phyloP scores from a whole-genome alignment of 2,329 filamentous ascomycete genomes.

The Pezicula neosporulosa region DNA sequence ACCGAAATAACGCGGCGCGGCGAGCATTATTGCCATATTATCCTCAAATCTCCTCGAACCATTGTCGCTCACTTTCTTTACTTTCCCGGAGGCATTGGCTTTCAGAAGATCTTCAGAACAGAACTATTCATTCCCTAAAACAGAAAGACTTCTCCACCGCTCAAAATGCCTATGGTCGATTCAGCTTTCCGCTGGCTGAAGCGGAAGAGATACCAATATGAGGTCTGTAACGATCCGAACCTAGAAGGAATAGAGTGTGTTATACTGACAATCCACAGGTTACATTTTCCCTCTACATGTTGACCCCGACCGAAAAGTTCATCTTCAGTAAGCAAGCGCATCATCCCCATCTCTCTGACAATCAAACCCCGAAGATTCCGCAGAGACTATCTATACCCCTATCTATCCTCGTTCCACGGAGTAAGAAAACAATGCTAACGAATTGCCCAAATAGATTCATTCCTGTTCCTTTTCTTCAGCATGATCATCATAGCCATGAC shows the following conservation, averaged over 20 bases:
- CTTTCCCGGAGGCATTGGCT: too few species aligned
- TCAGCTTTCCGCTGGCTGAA: constrained; percentile 76
- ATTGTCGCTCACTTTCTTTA: too few species aligned
- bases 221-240: constrained; percentile 36
- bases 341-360: background rate
- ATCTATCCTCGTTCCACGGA: background rate
- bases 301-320: constrained; percentile 93
- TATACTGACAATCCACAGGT: constrained; percentile 82
- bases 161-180: constrained; percentile 28
- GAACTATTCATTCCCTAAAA: too few species aligned
- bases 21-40: too few species aligned
- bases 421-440: background rate
- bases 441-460: constrained; percentile 60
- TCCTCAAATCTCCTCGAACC: too few species aligned
- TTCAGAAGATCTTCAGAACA: too few species aligned
- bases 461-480: constrained; percentile 85
- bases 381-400: background rate
- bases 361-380: background rate
- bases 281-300: constrained; percentile 95
- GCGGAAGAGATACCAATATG: constrained; percentile 96
- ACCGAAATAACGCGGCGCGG: too few species aligned
- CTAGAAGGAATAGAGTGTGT: background rate
- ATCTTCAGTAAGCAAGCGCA: constrained; percentile 74
- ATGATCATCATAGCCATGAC: constrained; percentile 83
- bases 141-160: background rate